Evolutionary conservation across 176 grass and related monocot species (phyloP).

Genomic region (Zizania latifolia): DNA sequence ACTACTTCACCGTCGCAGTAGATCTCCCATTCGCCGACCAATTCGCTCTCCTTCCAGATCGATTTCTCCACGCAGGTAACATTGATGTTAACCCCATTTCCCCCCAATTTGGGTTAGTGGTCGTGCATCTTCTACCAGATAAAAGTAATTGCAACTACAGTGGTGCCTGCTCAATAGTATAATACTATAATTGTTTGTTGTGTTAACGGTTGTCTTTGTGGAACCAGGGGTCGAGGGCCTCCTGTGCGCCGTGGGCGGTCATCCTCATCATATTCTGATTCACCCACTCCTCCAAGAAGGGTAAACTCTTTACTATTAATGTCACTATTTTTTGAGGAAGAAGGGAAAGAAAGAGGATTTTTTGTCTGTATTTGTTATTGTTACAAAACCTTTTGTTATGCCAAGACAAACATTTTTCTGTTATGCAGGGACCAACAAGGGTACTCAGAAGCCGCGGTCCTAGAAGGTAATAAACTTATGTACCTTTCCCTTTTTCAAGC

Average conservation of each 20-base stretch:
- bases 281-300: conserved; percentile 66
- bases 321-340: not conserved
- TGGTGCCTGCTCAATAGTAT: not conserved
- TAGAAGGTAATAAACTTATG: conserved; percentile 45
- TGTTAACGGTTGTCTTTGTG: conserved; percentile 12
- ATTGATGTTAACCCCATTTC: not conserved
- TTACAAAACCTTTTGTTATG: conserved; percentile 20
- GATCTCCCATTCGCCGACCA: conserved; percentile 47
- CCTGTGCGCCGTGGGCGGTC: conserved; percentile 62
- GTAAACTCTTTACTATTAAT: not conserved
- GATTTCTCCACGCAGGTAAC: conserved; percentile 71
- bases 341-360: not conserved
- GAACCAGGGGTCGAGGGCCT: conserved; percentile 50
- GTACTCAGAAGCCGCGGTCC: conserved; percentile 66
- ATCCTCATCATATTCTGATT: conserved; percentile 62
- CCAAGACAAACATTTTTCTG: not conserved
- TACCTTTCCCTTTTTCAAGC: not conserved
- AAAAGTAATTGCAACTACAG: not conserved
- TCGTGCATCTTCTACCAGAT: not conserved
- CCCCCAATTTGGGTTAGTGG: conserved; percentile 24
- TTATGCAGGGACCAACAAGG: conserved; percentile 52
- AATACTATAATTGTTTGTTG: not conserved
- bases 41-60: conserved; percentile 63
- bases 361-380: conserved; percentile 13
- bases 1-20: conserved; percentile 44